phyloP scores from a whole-genome alignment of 768 basidiomycete species.

The Psilocybe cubensis region DNA sequence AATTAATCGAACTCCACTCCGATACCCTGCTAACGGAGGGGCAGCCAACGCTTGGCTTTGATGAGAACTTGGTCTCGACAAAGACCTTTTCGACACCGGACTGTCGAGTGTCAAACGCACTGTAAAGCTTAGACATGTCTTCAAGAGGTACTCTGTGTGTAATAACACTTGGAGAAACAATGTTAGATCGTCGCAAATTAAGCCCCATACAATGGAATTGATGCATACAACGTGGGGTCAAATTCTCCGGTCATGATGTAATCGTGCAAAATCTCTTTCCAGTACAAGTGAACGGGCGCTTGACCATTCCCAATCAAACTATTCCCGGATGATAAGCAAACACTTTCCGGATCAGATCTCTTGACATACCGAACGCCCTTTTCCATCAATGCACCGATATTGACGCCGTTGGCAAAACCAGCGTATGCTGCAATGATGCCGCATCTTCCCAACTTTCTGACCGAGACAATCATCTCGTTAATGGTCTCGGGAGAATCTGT shows the following conservation, averaged over 20 bases:
- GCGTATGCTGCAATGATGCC: slow-evolving; percentile 74
- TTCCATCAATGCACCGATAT: slow-evolving; percentile 79
- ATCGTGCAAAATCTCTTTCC: slow-evolving; percentile 69
- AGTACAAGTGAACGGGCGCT: slow-evolving; percentile 75
- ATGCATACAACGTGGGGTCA: slow-evolving; percentile 60
- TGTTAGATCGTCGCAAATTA: not conserved
- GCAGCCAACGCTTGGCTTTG: slow-evolving; percentile 48
- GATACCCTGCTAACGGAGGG: slow-evolving; percentile 56
- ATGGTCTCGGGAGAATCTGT: slow-evolving; percentile 72
- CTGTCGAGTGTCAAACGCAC: slow-evolving; percentile 59
- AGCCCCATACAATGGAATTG: not conserved
- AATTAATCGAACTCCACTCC: slow-evolving; percentile 39
- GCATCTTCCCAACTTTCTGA: slow-evolving; percentile 58
- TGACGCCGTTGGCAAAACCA: slow-evolving; percentile 68
- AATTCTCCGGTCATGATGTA: slow-evolving; percentile 68
- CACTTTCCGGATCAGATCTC: not conserved
- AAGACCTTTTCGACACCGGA: slow-evolving; percentile 73
- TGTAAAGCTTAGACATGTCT: slow-evolving; percentile 67
- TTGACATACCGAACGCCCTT: slow-evolving; percentile 57
- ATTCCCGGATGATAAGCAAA: not conserved
- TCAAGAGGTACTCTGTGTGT: slow-evolving; percentile 67
- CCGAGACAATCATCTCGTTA: slow-evolving; percentile 49
- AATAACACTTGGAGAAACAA: slow-evolving; percentile 40
- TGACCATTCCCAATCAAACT: slow-evolving; percentile 74
- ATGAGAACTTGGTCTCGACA: slow-evolving; percentile 65